Base-by-base conservation (phyloP, 2,329 filamentous ascomycete genomes). In the Fusarium pseudocircinatum region DNA sequence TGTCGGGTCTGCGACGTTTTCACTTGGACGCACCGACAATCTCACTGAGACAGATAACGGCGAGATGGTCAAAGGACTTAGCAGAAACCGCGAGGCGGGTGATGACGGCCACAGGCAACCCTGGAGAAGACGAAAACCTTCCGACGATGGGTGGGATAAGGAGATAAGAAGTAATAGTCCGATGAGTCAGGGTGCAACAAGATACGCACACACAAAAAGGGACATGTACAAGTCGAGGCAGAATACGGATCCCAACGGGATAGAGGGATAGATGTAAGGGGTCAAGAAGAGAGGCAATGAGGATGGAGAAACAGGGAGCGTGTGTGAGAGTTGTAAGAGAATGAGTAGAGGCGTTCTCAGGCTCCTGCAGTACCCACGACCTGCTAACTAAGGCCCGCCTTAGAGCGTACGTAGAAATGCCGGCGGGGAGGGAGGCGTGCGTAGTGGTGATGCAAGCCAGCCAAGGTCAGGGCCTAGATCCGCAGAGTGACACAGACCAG, bases 391-490 rank as follows among this genome's bases (percentile, higher is more conserved):
- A 74, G 67, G 70, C 42, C 72, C 61, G 71, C 64, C 60, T 77
- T 63, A 74, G 66, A 74, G 65, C 70, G 67, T 69, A 69, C 72
- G 59, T 62, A 65, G 70, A 78, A 78, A 78, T 77, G 75, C 75
- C 76, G 75, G 75, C 74, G 75, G 76, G 75, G 73, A 68, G 69
- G 61, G 64, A 63, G 74, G 72, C 74, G 75, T 76, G 75, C 72
- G 74, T 77, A 66, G 75, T 78, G 76, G 76, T 78, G 76, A 78
- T 77, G 76, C 76, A 78, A 78, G 76, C 76, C 75, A 76, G 75
- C 76, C 66, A 76, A 70, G 74, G 64, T 72, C 71, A 78, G 75
- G 76, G 76, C 76, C 76, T 78, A 77, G 76, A 78, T 78, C 73
- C 72, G 75, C 73, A 60, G 57, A 78, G 73, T 75, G 69, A 68